Evolutionary conservation across 139 green algal genomes (phyloP).

Genomic region (Micractinium conductrix): DNA sequence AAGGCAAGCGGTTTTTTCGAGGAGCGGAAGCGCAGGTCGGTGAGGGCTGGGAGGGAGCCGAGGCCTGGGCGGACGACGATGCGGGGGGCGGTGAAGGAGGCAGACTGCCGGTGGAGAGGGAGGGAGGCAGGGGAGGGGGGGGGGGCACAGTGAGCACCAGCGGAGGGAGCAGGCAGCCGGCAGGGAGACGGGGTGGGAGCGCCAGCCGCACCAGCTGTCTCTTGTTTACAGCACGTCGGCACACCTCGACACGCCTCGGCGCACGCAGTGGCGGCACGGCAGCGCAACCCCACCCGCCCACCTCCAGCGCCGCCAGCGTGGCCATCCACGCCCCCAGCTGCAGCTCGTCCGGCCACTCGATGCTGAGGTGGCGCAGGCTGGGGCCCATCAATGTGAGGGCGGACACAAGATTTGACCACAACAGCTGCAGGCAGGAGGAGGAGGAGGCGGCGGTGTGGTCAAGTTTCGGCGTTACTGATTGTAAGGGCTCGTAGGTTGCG

Average conservation of each 20-base stretch:
- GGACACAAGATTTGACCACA: constrained; percentile 31
- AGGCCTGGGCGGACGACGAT: constrained; percentile 19
- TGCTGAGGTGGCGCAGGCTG: constrained; percentile 7
- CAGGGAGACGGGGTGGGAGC: background rate
- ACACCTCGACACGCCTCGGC: background rate
- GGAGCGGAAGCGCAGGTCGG: constrained; percentile 21
- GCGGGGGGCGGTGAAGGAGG: constrained; percentile 13
- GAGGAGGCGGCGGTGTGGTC: too few species aligned
- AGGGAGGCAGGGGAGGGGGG: background rate
- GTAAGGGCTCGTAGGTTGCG: too few species aligned
- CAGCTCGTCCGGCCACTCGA: constrained; percentile 25
- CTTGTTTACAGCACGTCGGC: background rate
- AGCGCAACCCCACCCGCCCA: background rate
- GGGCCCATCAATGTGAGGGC: constrained; percentile 22
- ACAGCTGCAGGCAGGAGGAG: background rate
- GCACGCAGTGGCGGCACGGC: background rate
- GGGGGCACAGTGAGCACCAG: background rate
- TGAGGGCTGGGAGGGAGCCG: constrained; percentile 7
- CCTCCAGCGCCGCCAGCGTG: constrained; percentile 16
- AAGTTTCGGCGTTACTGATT: too few species aligned
- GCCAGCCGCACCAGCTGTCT: background rate
- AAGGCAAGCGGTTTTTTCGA: constrained; percentile 15
- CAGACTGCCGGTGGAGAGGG: background rate
- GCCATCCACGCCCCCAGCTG: constrained; percentile 20
- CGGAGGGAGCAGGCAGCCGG: background rate